Percentiles rank a stretch among this genome's conserved stretches.
Evolutionary conservation across 495 filamentous ascomycete species (phyloP).

Genomic region (Hyaloscypha finlandica): DNA sequence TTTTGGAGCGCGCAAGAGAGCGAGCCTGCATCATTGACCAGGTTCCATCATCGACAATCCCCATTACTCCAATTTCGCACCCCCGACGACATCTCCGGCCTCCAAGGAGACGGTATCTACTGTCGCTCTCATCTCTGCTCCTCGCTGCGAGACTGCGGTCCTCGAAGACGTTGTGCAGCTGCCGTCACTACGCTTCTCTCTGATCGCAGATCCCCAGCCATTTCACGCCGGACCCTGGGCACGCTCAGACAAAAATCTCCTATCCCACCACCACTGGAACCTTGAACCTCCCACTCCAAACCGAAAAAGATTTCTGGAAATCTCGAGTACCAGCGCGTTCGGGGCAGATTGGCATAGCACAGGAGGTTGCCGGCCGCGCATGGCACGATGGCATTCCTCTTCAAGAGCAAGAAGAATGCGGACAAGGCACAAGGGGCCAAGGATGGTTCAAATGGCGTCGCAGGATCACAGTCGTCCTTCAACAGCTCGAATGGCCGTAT

Average conservation of each 20-base stretch:
- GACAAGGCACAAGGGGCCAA: slow-evolving; percentile 30
- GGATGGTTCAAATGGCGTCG: slow-evolving; percentile 27
- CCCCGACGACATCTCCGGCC: slow-evolving; percentile 32
- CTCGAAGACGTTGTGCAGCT: neutral
- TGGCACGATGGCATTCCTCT: slow-evolving; percentile 69
- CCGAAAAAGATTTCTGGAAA: slow-evolving; percentile 9
- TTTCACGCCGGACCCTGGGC: slow-evolving; percentile 15
- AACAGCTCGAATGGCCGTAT: slow-evolving; percentile 27
- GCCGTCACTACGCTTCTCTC: neutral
- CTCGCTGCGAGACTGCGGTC: neutral
- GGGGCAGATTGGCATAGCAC: slow-evolving; percentile 29
- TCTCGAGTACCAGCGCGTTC: neutral
- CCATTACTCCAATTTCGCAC: slow-evolving; percentile 34
- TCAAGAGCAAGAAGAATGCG: slow-evolving; percentile 69
- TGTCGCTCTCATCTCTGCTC: slow-evolving; percentile 21
- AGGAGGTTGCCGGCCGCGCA: slow-evolving; percentile 29
- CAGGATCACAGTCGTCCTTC: slow-evolving; percentile 33
- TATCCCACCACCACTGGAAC: slow-evolving; percentile 14
- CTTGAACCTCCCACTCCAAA: slow-evolving; percentile 9
- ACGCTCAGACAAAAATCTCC: slow-evolving; percentile 28
- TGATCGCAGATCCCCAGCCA: slow-evolving; percentile 37
- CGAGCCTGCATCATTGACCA: neutral
- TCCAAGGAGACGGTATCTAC: slow-evolving; percentile 25
- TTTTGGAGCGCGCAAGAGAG: slow-evolving; percentile 19
- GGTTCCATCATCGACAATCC: slow-evolving; percentile 17